These are phyloP conservation scores for Symbiodinium natans DNA, from an alignment of 73 alveolate species.

Conservation along the genomic window DNA sequence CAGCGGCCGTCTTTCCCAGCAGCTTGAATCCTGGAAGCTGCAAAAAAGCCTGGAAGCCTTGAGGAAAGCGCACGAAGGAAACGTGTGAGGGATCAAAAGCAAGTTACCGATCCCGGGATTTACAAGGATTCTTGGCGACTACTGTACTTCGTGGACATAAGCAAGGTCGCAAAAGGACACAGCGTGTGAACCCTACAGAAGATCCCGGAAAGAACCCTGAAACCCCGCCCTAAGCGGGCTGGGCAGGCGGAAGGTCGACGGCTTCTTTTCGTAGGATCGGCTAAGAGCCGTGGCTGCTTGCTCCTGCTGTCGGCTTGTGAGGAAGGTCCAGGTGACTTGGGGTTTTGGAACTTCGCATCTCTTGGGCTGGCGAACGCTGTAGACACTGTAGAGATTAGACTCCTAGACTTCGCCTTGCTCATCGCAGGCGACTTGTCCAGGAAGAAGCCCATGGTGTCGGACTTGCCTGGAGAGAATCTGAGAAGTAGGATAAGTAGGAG, in stretches of 20 bases:
- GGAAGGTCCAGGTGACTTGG: neutral
- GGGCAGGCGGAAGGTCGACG: slow-evolving; percentile 42
- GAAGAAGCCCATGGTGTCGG: slow-evolving; percentile 59
- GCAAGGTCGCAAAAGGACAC: too few relatives aligned
- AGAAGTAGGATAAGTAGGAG: too few relatives aligned
- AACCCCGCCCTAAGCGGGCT: neutral
- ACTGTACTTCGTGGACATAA: too few relatives aligned
- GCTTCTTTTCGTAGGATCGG: slow-evolving; percentile 62
- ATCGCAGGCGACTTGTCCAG: slow-evolving; percentile 10
- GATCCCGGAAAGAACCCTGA: too few relatives aligned
- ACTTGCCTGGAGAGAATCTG: slow-evolving; percentile 9
- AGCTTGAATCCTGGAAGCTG: slow-evolving; percentile 50
- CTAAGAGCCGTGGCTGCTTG: slow-evolving; percentile 73
- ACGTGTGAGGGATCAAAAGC: too few relatives aligned
- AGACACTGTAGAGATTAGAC: neutral
- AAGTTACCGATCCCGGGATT: too few relatives aligned
- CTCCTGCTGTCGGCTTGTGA: neutral
- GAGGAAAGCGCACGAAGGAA: too few relatives aligned
- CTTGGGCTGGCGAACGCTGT: neutral
- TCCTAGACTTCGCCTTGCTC: slow-evolving; percentile 22
- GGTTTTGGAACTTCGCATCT: neutral
- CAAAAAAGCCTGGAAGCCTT: too few relatives aligned
- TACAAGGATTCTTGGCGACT: too few relatives aligned
- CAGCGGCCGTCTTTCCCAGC: slow-evolving; percentile 9
- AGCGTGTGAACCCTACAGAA: too few relatives aligned